Conservation (phyloP, 441 rosid species). For the Hura crepitans region DNA sequence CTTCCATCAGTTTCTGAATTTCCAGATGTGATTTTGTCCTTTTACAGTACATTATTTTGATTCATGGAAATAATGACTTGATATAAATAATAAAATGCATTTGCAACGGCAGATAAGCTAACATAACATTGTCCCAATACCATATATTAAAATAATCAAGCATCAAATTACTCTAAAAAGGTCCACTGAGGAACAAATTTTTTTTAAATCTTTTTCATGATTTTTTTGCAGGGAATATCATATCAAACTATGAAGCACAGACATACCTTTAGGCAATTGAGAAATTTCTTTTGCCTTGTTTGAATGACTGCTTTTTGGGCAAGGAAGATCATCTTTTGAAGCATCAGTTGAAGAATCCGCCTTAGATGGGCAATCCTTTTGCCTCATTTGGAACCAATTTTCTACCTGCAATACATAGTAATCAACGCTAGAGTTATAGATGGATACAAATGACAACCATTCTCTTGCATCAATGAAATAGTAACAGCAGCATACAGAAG, state of each 20-base stretch:
- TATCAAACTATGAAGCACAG: conserved; percentile 3
- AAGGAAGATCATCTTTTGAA: conserved; percentile 27
- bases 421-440: conserved; percentile 11
- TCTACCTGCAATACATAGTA: conserved; percentile 39
- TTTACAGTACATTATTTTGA: no score
- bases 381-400: conserved; percentile 44
- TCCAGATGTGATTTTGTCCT: neutral
- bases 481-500: conserved; percentile 2
- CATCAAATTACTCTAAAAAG: neutral
- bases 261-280: conserved; percentile 37
- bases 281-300: conserved; percentile 33
- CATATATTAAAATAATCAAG: neutral
- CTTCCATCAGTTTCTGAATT: neutral
- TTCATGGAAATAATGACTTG: neutral
- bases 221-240: neutral
- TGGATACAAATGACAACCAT: neutral
- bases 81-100: neutral
- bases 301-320: conserved; percentile 27
- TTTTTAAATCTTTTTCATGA: neutral
- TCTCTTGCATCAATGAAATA: neutral
- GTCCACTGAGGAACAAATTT: neutral
- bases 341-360: conserved; percentile 33
- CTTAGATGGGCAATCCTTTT: conserved; percentile 26
- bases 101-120: neutral
- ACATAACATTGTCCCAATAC: neutral